Base-by-base conservation (phyloP, 192 early-diverging fungal species). In the Coemansia sp. region DNA sequence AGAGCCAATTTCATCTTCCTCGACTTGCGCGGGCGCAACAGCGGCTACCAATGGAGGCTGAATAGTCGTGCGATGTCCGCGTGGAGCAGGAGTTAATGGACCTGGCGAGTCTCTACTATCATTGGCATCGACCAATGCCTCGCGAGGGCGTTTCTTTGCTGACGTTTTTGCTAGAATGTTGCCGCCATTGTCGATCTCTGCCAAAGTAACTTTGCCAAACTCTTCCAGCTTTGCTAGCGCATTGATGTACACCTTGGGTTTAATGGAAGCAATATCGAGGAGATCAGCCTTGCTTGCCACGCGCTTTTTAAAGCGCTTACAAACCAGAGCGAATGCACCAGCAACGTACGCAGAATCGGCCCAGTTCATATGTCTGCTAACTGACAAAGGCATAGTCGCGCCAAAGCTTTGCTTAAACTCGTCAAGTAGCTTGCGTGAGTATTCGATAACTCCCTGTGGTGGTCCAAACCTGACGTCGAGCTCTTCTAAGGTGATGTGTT, bases 401-500 rank as follows among this genome's bases (percentile, higher is more conserved):
- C 67, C 22, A 49, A 83, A 52, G 8, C 29, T 68, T 13, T 16
- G n/a, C 36, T 63, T 69, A 33, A 83, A 79, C 61, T 83, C 81
- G 33, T 61, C 69, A 20, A 79, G 73, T 38, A 76, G 44, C 41
- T 22, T 38, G 61, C 81, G 73, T 40, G 76, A 34, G 16, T 52
- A 72, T 29, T 75, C 71, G 36, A 83, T 65, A 10, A 80, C 53
- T 0, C 70, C 75, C 2, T 53, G 68, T 9, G 78, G 78, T 13
- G 78, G 78, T 0, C 75, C 74, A 22, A 80, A 70, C 75, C 76
- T 69, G 8, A 85, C 83, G 39, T 79, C 73, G 2, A 85, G 66
- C 46, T 85, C 78, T 40, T 85, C 78, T 12, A 85, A 31, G 0
- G 77, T 85, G 20, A 80, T 64, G 61, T 77, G 65, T 49, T 77